Evolutionary conservation across 331 rosid species (phyloP).

Genomic region (Pyrus hybrid): DNA sequence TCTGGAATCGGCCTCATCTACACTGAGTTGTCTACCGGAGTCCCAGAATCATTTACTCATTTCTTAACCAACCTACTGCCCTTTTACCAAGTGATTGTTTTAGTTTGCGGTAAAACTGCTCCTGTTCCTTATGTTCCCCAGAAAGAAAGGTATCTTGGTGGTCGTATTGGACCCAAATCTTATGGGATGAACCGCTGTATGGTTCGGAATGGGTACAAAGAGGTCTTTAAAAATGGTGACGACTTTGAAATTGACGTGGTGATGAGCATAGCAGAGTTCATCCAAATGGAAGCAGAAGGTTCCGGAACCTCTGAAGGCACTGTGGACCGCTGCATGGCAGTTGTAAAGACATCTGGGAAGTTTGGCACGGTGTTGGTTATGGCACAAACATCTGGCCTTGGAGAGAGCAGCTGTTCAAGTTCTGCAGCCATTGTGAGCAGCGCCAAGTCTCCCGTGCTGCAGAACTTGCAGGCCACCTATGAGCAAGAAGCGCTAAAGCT

Average conservation of each 20-base stretch:
- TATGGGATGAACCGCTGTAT: slow-evolving; percentile 74
- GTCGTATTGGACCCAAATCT: slow-evolving; percentile 83
- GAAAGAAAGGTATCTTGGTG: slow-evolving; percentile 74
- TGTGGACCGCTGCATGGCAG: slow-evolving; percentile 74
- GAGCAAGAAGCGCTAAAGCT: slow-evolving; percentile 66
- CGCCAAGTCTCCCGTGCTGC: slow-evolving; percentile 54
- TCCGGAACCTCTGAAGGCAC: slow-evolving; percentile 43
- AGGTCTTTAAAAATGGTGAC: slow-evolving; percentile 39
- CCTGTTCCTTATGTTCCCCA: slow-evolving; percentile 75
- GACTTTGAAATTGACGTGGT: slow-evolving; percentile 84
- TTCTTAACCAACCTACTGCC: slow-evolving; percentile 88
- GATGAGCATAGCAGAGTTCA: slow-evolving; percentile 88
- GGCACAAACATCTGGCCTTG: slow-evolving; percentile 39
- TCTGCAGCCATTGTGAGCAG: slow-evolving; percentile 39
- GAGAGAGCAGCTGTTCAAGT: slow-evolving; percentile 32
- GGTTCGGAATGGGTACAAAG: slow-evolving; percentile 85
- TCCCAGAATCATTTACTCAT: slow-evolving; percentile 82
- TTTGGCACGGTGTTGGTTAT: slow-evolving; percentile 60
- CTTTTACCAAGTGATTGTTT: slow-evolving; percentile 82
- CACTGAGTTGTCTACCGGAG: slow-evolving; percentile 72
- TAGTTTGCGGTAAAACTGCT: slow-evolving; percentile 74
- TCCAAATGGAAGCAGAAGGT: slow-evolving; percentile 89
- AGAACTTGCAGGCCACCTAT: slow-evolving; percentile 58
- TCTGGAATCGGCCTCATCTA: slow-evolving; percentile 96
- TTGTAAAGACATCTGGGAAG: slow-evolving; percentile 73